A percentile compares a stretch with the other conserved stretches of the same genome.
These are phyloP conservation scores for Daucus carota DNA, from an alignment of 129 eudicot species.

Conservation along the genomic window DNA sequence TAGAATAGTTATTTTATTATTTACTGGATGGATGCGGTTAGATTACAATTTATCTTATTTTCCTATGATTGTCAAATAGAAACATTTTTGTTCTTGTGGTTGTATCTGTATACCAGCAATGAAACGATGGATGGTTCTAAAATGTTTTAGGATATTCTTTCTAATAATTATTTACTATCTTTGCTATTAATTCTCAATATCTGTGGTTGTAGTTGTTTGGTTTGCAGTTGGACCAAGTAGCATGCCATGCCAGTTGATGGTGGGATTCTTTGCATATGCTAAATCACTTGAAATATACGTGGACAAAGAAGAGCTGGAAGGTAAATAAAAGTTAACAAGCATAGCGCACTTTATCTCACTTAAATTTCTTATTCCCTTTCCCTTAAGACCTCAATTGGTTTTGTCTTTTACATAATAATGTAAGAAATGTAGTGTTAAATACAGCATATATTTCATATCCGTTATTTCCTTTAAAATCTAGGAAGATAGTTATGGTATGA, in stretches of 20 bases:
- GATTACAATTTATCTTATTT: background rate
- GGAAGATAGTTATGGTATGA: background rate
- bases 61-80: background rate
- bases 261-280: slow-evolving; percentile 82
- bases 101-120: background rate
- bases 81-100: background rate
- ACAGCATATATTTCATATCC: background rate
- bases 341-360: background rate
- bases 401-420: background rate
- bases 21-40: background rate
- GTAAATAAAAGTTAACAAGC: slow-evolving; percentile 32
- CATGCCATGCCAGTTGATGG: slow-evolving; percentile 98
- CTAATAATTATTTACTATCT: background rate
- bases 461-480: background rate
- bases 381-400: background rate
- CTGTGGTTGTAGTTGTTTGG: slow-evolving; percentile 1
- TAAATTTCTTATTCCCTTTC: background rate
- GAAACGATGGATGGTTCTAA: background rate
- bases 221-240: slow-evolving; percentile 78
- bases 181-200: too few species aligned
- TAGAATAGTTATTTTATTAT: background rate
- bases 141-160: background rate
- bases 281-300: slow-evolving; percentile 76
- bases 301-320: slow-evolving; percentile 84
- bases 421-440: background rate